Percentiles rank a stretch among this genome's conserved stretches.
phyloP scores from a whole-genome alignment of 306 rosid genomes.

The Cucumis melo region DNA sequence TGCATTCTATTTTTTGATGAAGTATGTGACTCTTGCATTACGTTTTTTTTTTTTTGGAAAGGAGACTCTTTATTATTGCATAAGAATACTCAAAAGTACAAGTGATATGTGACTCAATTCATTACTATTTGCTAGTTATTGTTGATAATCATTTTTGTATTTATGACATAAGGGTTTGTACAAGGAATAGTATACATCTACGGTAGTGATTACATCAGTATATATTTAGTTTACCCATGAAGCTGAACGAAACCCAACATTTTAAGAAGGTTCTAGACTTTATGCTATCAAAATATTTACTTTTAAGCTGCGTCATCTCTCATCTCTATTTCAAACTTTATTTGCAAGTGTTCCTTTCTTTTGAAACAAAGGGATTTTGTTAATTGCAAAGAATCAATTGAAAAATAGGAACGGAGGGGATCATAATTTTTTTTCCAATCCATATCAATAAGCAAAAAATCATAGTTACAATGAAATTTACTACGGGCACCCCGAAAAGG shows the following conservation, averaged over 20 bases:
- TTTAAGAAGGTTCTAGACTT: background rate
- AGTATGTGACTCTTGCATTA: slow-evolving; percentile 33
- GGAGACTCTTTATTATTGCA: too few relatives aligned
- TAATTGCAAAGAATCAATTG: background rate
- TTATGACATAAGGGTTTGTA: background rate
- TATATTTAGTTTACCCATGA: background rate
- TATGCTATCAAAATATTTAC: background rate
- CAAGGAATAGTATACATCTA: background rate
- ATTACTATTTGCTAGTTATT: background rate
- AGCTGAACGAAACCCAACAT: background rate
- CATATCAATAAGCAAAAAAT: background rate
- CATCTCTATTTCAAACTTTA: background rate
- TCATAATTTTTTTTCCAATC: background rate
- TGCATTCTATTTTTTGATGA: slow-evolving; percentile 83
- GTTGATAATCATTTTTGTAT: background rate
- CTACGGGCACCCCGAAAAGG: background rate
- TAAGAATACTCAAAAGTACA: too few relatives aligned
- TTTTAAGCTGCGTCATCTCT: background rate
- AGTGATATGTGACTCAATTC: too few relatives aligned
- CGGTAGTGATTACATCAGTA: background rate
- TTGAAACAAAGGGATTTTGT: background rate
- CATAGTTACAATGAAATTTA: background rate
- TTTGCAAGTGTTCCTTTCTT: background rate
- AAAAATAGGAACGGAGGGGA: background rate
- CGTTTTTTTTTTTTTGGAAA: too few relatives aligned